Evolutionary conservation across 345 rosid species (phyloP).

Genomic region (Eucalyptus cloeziana): DNA sequence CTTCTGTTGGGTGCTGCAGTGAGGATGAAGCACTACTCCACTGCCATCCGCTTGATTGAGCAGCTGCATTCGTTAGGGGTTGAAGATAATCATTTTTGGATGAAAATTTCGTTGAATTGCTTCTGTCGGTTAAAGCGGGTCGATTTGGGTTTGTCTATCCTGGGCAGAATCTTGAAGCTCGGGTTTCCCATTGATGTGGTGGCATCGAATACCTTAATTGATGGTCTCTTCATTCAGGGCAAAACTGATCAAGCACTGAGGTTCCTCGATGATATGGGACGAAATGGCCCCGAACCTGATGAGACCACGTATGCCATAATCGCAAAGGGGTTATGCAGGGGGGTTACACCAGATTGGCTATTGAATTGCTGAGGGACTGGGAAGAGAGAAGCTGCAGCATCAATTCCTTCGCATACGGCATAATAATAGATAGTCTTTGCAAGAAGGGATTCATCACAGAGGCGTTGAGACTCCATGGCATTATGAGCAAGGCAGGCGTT

Average conservation of each 20-base stretch:
- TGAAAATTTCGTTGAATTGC: not conserved
- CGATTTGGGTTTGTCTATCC: not conserved
- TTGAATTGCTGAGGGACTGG: not conserved
- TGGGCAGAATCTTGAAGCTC: not conserved
- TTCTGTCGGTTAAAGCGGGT: not conserved
- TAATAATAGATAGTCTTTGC: rapidly evolving
- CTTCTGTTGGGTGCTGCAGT: not conserved
- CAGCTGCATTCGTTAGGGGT: not conserved
- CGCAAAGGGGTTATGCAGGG: not conserved
- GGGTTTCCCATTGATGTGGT: not conserved
- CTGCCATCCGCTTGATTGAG: not conserved
- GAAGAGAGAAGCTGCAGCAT: rapidly evolving
- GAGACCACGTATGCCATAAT: not conserved
- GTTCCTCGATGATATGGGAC: not conserved
- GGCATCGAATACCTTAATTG: not conserved
- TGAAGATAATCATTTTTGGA: rapidly evolving
- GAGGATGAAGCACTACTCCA: not conserved
- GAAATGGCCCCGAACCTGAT: not conserved
- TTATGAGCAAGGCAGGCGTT: rapidly evolving
- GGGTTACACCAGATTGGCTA: not conserved
- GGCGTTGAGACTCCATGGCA: rapidly evolving
- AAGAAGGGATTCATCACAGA: rapidly evolving
- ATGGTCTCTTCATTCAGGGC: not conserved
- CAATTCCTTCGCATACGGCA: rapidly evolving
- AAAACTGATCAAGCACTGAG: not conserved